phyloP scores from a whole-genome alignment of 164 flowering plant genomes.

The Stephania yunnanensis region DNA sequence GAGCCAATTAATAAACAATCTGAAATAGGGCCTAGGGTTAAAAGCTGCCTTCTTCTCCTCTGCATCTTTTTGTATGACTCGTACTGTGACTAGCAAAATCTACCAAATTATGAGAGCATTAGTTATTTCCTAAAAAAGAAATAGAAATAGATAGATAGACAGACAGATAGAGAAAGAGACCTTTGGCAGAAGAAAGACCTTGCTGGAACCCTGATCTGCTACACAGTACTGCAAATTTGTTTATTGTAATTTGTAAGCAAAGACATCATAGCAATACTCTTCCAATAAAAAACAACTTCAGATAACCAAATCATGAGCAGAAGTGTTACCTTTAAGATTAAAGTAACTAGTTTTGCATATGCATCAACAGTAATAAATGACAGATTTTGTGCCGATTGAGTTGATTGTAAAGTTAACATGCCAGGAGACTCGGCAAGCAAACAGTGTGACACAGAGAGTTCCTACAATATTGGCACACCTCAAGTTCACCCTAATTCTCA shows the following conservation, averaged over 20 bases:
- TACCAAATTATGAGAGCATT: constrained; percentile 9
- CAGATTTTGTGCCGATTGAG: constrained; percentile 50
- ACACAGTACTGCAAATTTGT: constrained; percentile 35
- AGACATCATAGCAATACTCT: neutral
- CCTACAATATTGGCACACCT: constrained; percentile 26
- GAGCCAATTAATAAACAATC: constrained; percentile 87
- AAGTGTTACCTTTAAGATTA: constrained; percentile 59
- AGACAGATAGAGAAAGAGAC: constrained; percentile 23
- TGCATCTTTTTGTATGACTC: constrained; percentile 69
- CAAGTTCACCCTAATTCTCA: neutral
- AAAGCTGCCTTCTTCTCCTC: constrained; percentile 79
- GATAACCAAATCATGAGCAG: neutral
- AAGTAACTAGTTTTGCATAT: constrained; percentile 70
- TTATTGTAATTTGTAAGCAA: constrained; percentile 3
- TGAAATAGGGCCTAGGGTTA: constrained; percentile 86
- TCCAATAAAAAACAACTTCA: neutral
- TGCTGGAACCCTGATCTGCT: constrained; percentile 62
- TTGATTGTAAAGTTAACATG: constrained; percentile 32
- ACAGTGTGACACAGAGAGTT: constrained; percentile 80
- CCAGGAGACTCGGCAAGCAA: constrained; percentile 51
- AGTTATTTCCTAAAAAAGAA: neutral
- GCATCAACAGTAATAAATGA: constrained; percentile 81
- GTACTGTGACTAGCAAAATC: constrained; percentile 76
- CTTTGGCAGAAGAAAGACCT: constrained; percentile 61
- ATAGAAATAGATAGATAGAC: neutral